Evolutionary conservation across 1,284 basidiomycete genomes (phyloP).

Genomic region (Farysia itapuensis): DNA sequence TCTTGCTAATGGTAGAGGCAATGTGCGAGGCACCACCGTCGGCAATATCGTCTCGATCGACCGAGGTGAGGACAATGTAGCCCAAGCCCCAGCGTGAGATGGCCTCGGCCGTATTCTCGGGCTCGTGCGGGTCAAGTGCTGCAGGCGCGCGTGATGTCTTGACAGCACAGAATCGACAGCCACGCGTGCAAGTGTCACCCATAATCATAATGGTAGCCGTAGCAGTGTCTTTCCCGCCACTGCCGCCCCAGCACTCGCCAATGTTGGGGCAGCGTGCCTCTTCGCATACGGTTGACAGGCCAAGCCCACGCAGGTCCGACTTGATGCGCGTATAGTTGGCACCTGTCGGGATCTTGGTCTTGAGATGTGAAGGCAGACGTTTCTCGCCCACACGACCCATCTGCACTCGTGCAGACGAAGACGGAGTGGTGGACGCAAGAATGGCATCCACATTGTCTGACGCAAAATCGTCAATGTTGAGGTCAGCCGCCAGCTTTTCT

Average conservation of each 20-base stretch:
- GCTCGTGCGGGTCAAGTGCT: slow-evolving; percentile 92
- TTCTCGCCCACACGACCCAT: slow-evolving; percentile 46
- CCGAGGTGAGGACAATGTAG: slow-evolving; percentile 95
- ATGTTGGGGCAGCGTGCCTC: slow-evolving; percentile 99
- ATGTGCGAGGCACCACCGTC: slow-evolving; percentile 94
- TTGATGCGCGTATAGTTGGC: slow-evolving; percentile 88
- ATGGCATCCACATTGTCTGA: slow-evolving; percentile 15
- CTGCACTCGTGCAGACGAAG: slow-evolving; percentile 19
- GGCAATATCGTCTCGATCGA: slow-evolving; percentile 90
- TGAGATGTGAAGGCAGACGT: slow-evolving; percentile 85
- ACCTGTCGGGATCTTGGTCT: slow-evolving; percentile 80
- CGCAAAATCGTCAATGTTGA: slow-evolving; percentile 49
- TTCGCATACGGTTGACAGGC: slow-evolving; percentile 94
- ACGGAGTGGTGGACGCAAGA: slow-evolving; percentile 5
- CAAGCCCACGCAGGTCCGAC: slow-evolving; percentile 87
- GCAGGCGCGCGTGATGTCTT: slow-evolving; percentile 88
- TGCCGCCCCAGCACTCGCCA: slow-evolving; percentile 97
- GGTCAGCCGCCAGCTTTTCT: slow-evolving; percentile 40
- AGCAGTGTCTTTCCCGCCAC: slow-evolving; percentile 73
- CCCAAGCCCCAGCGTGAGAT: slow-evolving; percentile 97
- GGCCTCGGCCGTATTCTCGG: slow-evolving; percentile 96
- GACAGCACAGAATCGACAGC: slow-evolving; percentile 95
- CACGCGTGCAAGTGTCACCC: slow-evolving; percentile 99
- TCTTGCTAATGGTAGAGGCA: slow-evolving; percentile 88
- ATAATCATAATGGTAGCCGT: slow-evolving; percentile 94